Evolutionary conservation across 1,284 basidiomycete species (phyloP).

Genomic region (Blastosporella zonata): DNA sequence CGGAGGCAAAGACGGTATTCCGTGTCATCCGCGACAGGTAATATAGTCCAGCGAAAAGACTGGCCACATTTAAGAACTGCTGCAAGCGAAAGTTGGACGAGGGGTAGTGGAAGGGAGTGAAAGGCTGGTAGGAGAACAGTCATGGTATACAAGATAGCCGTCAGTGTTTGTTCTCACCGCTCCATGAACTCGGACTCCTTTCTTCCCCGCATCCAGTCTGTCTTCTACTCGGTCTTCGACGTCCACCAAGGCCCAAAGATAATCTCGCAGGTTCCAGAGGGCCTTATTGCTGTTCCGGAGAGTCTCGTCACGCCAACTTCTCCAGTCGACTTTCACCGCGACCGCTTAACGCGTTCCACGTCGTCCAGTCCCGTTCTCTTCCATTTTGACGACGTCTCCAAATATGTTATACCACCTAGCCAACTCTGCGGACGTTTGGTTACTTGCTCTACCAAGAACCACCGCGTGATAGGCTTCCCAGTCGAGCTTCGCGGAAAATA

Average conservation of each 20-base stretch:
- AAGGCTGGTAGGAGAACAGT: constrained; percentile 41
- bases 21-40: constrained; percentile 27
- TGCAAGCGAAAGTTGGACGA: constrained; percentile 65
- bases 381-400: constrained; percentile 88
- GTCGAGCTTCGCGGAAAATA: constrained; percentile 74
- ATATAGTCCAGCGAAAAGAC: constrained; percentile 75
- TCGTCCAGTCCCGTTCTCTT: constrained; percentile 64
- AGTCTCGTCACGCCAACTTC: constrained; percentile 48
- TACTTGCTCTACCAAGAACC: constrained; percentile 67
- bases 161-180: neutral
- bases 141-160: constrained; percentile 16
- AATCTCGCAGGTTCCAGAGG: constrained; percentile 88
- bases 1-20: constrained; percentile 76
- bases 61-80: constrained; percentile 79
- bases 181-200: constrained; percentile 49
- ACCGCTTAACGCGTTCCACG: constrained; percentile 31
- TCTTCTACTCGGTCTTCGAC: constrained; percentile 89
- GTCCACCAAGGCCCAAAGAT: constrained; percentile 80
- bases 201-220: constrained; percentile 77
- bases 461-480: constrained; percentile 88
- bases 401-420: constrained; percentile 90
- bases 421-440: constrained; percentile 88
- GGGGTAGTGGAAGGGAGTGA: constrained; percentile 53
- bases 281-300: constrained; percentile 57
- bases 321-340: constrained; percentile 31